A percentile compares a stretch with the other conserved stretches of the same genome.
phyloP scores from a whole-genome alignment of 1,284 basidiomycete species.

The Veloboletus limbatus region DNA sequence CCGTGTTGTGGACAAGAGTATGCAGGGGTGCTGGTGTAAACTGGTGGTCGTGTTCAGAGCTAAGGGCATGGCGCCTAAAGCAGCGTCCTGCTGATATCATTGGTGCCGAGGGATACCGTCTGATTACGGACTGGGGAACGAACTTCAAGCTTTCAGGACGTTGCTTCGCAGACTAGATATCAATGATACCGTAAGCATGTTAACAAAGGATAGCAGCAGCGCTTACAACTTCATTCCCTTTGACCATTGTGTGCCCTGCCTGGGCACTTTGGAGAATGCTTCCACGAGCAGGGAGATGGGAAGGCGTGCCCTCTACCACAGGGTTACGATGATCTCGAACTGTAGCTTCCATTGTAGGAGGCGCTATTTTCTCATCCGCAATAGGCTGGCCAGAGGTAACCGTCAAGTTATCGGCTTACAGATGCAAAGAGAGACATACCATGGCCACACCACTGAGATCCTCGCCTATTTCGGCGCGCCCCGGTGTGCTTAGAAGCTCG shows the following conservation, averaged over 20 bases:
- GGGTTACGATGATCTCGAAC: background rate
- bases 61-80: background rate
- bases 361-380: background rate
- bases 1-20: slow-evolving; percentile 2
- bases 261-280: background rate
- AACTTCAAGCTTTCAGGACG: slow-evolving; percentile 28
- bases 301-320: background rate
- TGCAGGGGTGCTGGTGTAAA: background rate
- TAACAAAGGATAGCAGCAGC: background rate
- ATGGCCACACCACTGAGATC: background rate
- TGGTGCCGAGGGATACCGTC: slow-evolving; percentile 20
- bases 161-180: slow-evolving; percentile 8
- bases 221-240: slow-evolving; percentile 14
- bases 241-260: background rate
- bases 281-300: background rate
- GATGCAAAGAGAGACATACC: slow-evolving; percentile 8
- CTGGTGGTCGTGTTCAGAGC: slow-evolving; percentile 4
- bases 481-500: background rate
- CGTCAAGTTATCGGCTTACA: background rate
- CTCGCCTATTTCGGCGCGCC: background rate
- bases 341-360: background rate
- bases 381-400: slow-evolving; percentile 4
- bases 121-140: slow-evolving; percentile 28
- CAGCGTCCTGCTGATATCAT: background rate
- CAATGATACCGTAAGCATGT: background rate